Evolutionary conservation across 768 basidiomycete species (phyloP), one percentile per base, ranked within the genome.

Genomic region (Trametes elegans): DNA sequence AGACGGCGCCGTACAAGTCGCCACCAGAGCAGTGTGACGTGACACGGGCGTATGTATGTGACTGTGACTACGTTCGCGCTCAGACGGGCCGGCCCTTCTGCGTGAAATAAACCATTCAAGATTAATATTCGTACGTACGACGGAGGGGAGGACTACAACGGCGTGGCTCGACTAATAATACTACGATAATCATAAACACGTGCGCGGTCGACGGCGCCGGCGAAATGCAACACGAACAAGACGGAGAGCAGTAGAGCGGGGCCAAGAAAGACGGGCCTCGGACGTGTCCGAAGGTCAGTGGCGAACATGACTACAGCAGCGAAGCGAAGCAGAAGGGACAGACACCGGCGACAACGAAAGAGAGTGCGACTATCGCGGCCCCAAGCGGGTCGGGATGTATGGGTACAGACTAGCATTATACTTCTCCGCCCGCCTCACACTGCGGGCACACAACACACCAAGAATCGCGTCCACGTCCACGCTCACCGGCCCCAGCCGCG

Each of bases 401-500:
- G 34, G n/a, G 34, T 10, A 28, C 26, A 43, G n/a, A 36, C 35
- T 21, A 27, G 13, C 41, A 43, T 5, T 10, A 11, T 43, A 24
- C 41, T 27, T 16, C 13, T 24, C 10, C 26, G 40, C 11, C 2
- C 26, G 41, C 23, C 24, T 13, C n/a, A 23, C 23, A 23, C 40
- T 5, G 23, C 6, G 40, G 11, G 7, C 21, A 24, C 40, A 41
- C 19, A 5, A 19, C 19, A 7, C 24, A 28, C 26, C 34, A 36
- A 24, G 23, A 35, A 24, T 24, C 10, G 3, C 32, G n/a, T 27
- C 32, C 32, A 29, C 29, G 31, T 38, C 26, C 26, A 26, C 21
- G 41, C 45, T 51, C 49, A 57, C 4, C 56, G 43, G 1, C 57
- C 39, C 45, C 51, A 49, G 19, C 57, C 55, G 31, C 57, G 21